Conservation (phyloP, 1,284 basidiomycete species). For the Cerioporus squamosus region DNA sequence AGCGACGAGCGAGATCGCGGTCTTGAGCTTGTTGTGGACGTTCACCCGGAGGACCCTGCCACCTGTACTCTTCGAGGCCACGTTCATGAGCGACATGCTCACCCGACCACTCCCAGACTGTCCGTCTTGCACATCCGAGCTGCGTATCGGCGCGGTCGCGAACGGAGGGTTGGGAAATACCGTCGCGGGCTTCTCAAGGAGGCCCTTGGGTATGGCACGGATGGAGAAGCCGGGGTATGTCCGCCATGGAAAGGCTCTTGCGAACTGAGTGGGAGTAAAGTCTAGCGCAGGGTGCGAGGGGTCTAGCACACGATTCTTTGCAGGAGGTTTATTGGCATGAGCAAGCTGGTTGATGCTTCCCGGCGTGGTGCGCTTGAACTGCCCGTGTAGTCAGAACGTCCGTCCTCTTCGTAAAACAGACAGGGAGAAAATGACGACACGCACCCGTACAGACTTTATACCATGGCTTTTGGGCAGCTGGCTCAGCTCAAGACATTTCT, state of each 20-base stretch:
- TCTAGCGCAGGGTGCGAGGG: constrained; percentile 24
- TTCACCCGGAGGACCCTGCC: constrained; percentile 24
- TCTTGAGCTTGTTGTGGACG: constrained; percentile 41
- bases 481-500: constrained; percentile 26
- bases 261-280: background rate
- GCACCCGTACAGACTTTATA: constrained; percentile 28
- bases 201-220: constrained; percentile 32
- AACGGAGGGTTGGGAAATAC: constrained; percentile 31
- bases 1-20: constrained; percentile 43
- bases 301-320: constrained; percentile 12
- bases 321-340: background rate
- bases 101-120: constrained; percentile 7
- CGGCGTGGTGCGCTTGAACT: constrained; percentile 37
- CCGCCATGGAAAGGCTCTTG: constrained; percentile 12
- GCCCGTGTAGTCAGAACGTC: background rate
- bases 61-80: constrained; percentile 25
- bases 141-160: constrained; percentile 2
- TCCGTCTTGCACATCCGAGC: background rate
- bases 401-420: too few relatives aligned
- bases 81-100: constrained; percentile 33
- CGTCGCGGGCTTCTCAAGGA: constrained; percentile 18
- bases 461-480: constrained; percentile 19
- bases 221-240: constrained; percentile 20
- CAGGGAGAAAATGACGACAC: background rate
- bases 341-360: constrained; percentile 21